Conservation (phyloP, 306 rosid genomes). For the Ormosia emarginata region DNA sequence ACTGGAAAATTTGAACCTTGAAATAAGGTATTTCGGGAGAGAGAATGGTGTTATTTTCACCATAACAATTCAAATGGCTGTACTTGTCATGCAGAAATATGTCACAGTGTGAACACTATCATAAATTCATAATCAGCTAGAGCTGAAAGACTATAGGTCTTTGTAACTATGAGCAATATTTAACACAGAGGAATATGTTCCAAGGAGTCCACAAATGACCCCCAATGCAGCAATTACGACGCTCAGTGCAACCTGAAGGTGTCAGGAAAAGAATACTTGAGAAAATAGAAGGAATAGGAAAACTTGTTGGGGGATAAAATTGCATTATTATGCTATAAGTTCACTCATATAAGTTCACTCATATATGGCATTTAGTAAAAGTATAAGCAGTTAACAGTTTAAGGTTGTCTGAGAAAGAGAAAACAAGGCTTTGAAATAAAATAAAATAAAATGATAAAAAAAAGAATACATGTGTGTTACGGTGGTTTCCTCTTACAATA, state of each 20-base stretch:
- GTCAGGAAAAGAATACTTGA: neutral
- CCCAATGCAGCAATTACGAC: conserved; percentile 34
- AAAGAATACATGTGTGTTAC: neutral
- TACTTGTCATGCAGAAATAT: neutral
- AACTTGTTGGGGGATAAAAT: neutral
- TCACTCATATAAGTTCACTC: too few species aligned
- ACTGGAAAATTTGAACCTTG: neutral
- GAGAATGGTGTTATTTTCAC: neutral
- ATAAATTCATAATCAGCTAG: neutral
- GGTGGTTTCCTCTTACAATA: neutral
- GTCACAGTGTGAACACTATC: neutral
- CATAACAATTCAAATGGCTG: neutral
- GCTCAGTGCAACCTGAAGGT: conserved; percentile 37
- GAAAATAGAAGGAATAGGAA: neutral
- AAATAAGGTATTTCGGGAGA: neutral
- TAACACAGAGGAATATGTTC: conserved; percentile 50
- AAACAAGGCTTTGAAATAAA: neutral
- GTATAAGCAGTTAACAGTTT: neutral
- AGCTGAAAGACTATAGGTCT: neutral
- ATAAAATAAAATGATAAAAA: neutral
- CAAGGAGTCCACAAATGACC: conserved; percentile 40
- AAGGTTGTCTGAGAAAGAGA: neutral
- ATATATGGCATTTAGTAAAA: neutral
- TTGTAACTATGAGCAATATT: conserved; percentile 31
- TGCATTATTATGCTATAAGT: neutral